Percentiles rank a stretch among this genome's conserved stretches.
phyloP scores from a whole-genome alignment of 176 grass and related monocot species.

The Rhynchospora tenuis region DNA sequence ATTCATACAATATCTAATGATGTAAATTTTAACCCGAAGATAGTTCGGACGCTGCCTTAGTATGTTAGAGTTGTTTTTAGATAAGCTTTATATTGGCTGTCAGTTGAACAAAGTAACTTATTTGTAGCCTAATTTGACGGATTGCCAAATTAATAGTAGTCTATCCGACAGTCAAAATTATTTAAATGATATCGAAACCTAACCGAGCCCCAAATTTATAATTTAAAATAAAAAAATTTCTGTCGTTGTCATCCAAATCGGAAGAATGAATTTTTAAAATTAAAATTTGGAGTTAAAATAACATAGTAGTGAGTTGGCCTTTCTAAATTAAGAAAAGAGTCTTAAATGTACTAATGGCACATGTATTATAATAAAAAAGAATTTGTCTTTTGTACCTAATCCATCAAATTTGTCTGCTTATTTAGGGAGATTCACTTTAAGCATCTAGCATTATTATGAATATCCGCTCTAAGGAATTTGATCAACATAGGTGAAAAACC shows the following conservation, averaged over 20 bases:
- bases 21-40: no score
- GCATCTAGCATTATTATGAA: conserved; percentile 1
- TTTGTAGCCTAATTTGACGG: neutral
- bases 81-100: no score
- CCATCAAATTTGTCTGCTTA: neutral
- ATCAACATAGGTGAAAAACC: neutral
- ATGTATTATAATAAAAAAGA: neutral
- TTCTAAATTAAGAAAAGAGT: neutral
- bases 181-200: neutral
- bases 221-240: neutral
- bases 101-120: neutral
- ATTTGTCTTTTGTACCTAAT: neutral
- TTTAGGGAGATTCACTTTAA: neutral
- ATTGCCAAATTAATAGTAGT: neutral
- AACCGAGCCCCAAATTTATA: no score
- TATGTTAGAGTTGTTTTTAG: no score
- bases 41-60: no score
- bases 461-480: no score
- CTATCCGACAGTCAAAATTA: neutral
- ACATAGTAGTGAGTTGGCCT: neutral
- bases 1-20: no score
- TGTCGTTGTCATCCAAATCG: neutral
- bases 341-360: neutral
- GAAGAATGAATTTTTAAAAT: neutral
- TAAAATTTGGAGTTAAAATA: neutral